Conservation (phyloP, 108 stramenopile genomes). For the Discostella stelligeroides region DNA sequence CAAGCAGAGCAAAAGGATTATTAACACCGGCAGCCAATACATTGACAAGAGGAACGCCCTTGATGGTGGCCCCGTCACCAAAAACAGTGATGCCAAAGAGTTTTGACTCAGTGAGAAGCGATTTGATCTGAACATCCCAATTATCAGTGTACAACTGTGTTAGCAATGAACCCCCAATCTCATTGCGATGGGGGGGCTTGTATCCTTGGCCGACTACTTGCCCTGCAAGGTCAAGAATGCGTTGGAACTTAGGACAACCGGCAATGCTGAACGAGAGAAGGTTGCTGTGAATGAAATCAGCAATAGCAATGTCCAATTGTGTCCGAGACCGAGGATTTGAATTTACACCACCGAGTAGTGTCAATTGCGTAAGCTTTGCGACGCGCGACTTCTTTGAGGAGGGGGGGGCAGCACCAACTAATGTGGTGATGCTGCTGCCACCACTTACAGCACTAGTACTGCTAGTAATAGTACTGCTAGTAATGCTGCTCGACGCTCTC, state of each 20-base stretch:
- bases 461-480: neutral
- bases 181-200: neutral
- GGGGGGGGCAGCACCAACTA: too few relatives aligned
- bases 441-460: neutral
- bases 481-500: too few relatives aligned
- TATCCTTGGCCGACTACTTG: neutral
- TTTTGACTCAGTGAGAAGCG: neutral
- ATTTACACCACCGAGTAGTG: neutral
- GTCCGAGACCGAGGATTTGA: neutral
- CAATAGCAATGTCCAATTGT: conserved; percentile 4
- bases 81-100: conserved; percentile 8
- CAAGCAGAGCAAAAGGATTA: too few relatives aligned
- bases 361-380: neutral
- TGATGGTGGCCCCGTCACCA: too few relatives aligned
- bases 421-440: too few relatives aligned
- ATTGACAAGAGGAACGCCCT: neutral
- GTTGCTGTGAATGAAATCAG: conserved; percentile 9
- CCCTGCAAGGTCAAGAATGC: neutral
- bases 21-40: neutral
- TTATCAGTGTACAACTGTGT: neutral
- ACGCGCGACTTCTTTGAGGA: neutral
- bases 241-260: neutral
- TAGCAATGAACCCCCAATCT: neutral
- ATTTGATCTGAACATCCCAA: neutral
- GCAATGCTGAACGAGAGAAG: neutral